Evolutionary conservation across 345 rosid genomes (phyloP).

Genomic region (Atalantia buxifolia): DNA sequence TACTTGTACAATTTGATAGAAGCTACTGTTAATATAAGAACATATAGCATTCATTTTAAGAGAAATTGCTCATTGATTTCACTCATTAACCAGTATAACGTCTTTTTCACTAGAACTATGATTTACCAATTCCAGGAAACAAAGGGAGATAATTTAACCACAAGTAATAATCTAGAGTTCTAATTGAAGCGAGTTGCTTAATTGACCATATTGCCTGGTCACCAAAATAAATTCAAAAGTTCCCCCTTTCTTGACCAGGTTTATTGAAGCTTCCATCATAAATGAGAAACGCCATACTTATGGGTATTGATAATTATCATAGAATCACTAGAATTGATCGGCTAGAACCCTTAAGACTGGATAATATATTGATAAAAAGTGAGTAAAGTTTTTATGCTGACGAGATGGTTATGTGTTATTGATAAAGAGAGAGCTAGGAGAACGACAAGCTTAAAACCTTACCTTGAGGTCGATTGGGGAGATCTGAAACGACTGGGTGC

Average conservation of each 20-base stretch:
- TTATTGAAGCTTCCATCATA: not conserved
- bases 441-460: not conserved
- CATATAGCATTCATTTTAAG: not conserved
- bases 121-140: not conserved
- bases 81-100: not conserved
- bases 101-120: not conserved
- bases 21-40: not conserved
- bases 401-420: not conserved
- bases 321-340: not conserved
- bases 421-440: not conserved
- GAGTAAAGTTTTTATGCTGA: not conserved
- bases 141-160: not conserved
- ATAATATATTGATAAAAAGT: not conserved
- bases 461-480: constrained; percentile 8
- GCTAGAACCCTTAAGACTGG: not conserved
- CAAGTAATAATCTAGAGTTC: not conserved
- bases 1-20: constrained; percentile 19
- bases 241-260: not conserved
- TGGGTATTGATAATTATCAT: not conserved
- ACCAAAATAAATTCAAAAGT: not conserved
- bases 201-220: not conserved
- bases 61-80: not conserved
- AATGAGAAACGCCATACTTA: not conserved
- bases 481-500: not conserved
- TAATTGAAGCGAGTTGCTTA: not conserved